Conservation (phyloP, 2,329 filamentous ascomycete species). For the Ophiostoma ulmi region DNA sequence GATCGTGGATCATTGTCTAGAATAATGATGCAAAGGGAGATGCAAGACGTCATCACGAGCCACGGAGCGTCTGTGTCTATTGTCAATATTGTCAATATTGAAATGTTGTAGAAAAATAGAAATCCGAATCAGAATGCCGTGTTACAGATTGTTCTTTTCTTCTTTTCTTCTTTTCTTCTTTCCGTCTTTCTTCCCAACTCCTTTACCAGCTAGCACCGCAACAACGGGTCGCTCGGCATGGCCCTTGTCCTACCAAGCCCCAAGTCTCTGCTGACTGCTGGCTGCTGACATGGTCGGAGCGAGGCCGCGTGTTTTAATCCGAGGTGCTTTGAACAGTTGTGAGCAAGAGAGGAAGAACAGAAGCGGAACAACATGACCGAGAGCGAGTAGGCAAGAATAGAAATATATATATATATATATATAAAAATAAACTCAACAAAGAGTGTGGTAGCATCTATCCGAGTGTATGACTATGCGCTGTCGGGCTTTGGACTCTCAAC, state of each 20-base stretch:
- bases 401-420: no score
- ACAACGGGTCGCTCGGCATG: slow-evolving; percentile 9
- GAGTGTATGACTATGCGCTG: not conserved
- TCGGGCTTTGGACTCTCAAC: no score
- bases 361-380: not conserved
- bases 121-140: not conserved
- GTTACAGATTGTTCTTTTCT: slow-evolving; percentile 8
- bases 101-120: no score
- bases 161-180: not conserved
- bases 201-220: not conserved
- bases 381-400: not conserved
- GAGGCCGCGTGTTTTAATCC: not conserved
- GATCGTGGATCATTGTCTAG: not conserved
- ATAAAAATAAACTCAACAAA: not conserved
- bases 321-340: not conserved
- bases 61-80: no score
- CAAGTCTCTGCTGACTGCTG: not conserved
- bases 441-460: not conserved
- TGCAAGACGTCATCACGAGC: not conserved
- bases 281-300: not conserved
- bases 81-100: no score
- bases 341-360: not conserved
- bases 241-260: not conserved
- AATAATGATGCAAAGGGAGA: not conserved
- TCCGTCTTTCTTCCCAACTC: not conserved